Base-by-base conservation (phyloP, 768 basidiomycete genomes). In the Suillus subalutaceus region DNA sequence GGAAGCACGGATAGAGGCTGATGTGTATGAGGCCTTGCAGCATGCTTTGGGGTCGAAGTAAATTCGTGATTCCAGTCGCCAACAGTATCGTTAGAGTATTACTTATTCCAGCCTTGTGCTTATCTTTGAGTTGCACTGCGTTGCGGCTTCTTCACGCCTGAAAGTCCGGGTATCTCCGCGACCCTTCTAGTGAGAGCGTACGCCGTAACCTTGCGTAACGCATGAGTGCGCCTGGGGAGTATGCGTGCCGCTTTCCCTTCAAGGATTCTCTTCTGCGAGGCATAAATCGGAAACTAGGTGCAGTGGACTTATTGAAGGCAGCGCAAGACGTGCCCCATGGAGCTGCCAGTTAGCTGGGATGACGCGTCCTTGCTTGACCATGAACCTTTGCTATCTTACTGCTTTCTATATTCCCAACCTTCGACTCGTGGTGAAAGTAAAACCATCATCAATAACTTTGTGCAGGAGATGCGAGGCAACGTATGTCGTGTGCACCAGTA, bases 1-100 rank as follows among this genome's bases (percentile, higher is more conserved):
- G 67, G 96, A 96, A 81, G 97, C 96, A 40, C 87, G 88, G 71
- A 88, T 98, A 76, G 97, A 99, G 81, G 92, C 92, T 43, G 96
- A 97, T 75, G 96, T 99, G 65, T 98, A 96, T 76, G 97, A 99
- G 84, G 88, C 94, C 52, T 84, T 99, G 66, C 96, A 98, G 78
- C 87, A 92, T 69, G 95, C 95, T 70, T 79, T 99, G 70, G 76
- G 78, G 62, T 78, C 82, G 62, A 83, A 83, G 74, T 86, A 79
- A 67, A 70, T 68, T 58, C 23, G 66, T 64, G 62, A 52, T 62
- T 26, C 35, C 44, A 44, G 61, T 66, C 46, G 50, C 37, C 58
- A 46, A 55, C 60, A 18, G 62, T 58, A 62, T 65, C 10, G 18
- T 35, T 73, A 75, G 70, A 74, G 46, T 63, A 43, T 60, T 12